Base-by-base conservation (phyloP, 306 rosid species). In the Bauhinia variegata region DNA sequence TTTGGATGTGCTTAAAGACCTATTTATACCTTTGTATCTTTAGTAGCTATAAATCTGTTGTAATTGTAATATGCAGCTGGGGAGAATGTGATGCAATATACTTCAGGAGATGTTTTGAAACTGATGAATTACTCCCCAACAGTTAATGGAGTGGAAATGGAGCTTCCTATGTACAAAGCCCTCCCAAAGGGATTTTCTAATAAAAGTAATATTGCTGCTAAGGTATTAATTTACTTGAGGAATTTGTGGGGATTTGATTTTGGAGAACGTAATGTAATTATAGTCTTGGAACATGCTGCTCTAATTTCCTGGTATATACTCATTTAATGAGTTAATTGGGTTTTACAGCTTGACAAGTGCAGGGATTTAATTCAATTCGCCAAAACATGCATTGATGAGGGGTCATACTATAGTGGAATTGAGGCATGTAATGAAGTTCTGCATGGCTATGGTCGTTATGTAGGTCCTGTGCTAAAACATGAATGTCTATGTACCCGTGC, bases 381-480 rank as follows among this genome's bases (percentile, higher is more conserved):
- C 39, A 70, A 85, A 67, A 84, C 72, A 58, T 78, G 80, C 65
- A 61, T 87, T 73, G 86, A 90, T 54, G 78, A 77, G 65, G 85
- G 67, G 33, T 44, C 28, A 23, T 5, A 36, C 60, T 83, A 72
- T 71, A 72, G 84, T 54, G 97, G 99, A 60, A 86, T 95, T 60
- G 95, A 95, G 77, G 97, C 92, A 4, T 95, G 99, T 65, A 83
- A 83, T 79, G 99, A 88, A 76, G 92, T 90, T 75, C 80, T 86
- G 89, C 87, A 83, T 80, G 89, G 84, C 78, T 72, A 57, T 71
- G 63, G 82, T 65, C 74, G 56, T 80, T 72, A 71, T 65, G 75
- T 88, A 74, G 88, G 67, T 59, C 78, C 79, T 33, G 72, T 70
- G 30, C 61, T 86, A 46, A 82, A 87, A 84, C 84, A 78, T 41